A percentile compares a stretch with the other conserved stretches of the same genome.
phyloP scores from a whole-genome alignment of 768 basidiomycete species.

The Serendipita vermifera region DNA sequence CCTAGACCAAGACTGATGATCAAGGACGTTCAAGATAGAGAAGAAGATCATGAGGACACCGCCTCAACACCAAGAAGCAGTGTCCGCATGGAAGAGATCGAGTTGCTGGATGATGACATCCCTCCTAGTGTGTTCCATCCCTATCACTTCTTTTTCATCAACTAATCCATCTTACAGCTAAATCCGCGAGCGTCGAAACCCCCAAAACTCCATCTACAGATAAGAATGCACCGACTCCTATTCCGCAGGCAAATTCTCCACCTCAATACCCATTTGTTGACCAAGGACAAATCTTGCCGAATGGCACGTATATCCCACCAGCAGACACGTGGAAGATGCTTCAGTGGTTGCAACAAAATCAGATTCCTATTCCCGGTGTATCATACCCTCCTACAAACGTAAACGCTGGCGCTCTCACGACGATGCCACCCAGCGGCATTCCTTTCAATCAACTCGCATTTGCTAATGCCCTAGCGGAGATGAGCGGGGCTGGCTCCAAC shows the following conservation, averaged over 20 bases:
- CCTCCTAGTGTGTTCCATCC: not conserved
- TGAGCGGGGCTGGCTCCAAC: not conserved
- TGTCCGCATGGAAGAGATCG: conserved; percentile 6
- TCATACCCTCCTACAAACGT: not conserved
- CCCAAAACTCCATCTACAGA: too few species aligned
- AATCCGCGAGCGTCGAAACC: too few species aligned
- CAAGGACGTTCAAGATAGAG: conserved; percentile 47
- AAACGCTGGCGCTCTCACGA: not conserved
- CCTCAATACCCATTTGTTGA: conserved; percentile 2
- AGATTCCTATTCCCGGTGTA: not conserved
- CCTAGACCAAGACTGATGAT: conserved; percentile 54
- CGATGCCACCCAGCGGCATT: not conserved
- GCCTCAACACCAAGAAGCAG: not conserved
- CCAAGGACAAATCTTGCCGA: not conserved
- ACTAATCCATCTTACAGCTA: too few species aligned
- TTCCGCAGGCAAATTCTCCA: too few species aligned
- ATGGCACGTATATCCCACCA: not conserved
- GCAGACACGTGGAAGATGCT: conserved; percentile 4
- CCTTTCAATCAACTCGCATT: not conserved
- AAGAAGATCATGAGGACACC: conserved; percentile 31
- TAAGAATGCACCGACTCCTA: too few species aligned
- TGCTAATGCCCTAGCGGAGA: not conserved
- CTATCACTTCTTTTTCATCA: too few species aligned
- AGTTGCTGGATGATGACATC: not conserved
- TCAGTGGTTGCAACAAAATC: conserved; percentile 6